phyloP scores from a whole-genome alignment of 2,329 filamentous ascomycete genomes.

The Fusarium subglutinans region DNA sequence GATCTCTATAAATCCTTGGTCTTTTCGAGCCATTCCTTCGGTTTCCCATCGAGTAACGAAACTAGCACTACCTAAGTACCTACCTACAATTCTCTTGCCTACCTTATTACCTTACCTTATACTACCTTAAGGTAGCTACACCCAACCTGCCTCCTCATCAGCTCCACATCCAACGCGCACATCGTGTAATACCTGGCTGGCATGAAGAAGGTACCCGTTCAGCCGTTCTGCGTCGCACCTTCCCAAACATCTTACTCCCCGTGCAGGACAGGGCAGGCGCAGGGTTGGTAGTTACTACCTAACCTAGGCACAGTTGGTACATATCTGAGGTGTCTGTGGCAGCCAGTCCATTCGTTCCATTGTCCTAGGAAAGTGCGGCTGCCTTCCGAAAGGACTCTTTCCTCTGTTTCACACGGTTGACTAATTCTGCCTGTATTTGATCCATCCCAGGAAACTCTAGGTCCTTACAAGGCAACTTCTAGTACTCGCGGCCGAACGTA shows the following conservation, averaged over 20 bases:
- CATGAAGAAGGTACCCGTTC: not conserved
- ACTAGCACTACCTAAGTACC: not conserved
- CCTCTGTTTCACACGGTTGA: conserved; percentile 10
- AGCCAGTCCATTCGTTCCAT: not conserved
- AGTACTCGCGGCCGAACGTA: not conserved
- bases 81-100: not conserved
- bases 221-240: conserved; percentile 17
- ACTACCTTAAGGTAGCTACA: no score
- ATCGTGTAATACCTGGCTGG: conserved; percentile 15
- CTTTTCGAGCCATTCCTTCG: not conserved
- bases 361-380: conserved; percentile 22
- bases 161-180: conserved; percentile 27
- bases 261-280: conserved; percentile 1
- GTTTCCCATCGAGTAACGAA: not conserved
- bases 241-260: conserved; percentile 16
- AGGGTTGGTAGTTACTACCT: conserved; percentile 6
- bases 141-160: not conserved
- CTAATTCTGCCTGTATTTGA: not conserved
- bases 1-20: conserved; percentile 22
- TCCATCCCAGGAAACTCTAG: not conserved
- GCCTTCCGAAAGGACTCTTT: conserved; percentile 1
- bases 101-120: no score
- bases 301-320: not conserved
- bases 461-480: not conserved
- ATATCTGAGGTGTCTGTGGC: not conserved